A percentile compares a stretch with the other conserved stretches of the same genome.
Evolutionary conservation across 306 rosid species (phyloP).

Genomic region (Urtica urens): DNA sequence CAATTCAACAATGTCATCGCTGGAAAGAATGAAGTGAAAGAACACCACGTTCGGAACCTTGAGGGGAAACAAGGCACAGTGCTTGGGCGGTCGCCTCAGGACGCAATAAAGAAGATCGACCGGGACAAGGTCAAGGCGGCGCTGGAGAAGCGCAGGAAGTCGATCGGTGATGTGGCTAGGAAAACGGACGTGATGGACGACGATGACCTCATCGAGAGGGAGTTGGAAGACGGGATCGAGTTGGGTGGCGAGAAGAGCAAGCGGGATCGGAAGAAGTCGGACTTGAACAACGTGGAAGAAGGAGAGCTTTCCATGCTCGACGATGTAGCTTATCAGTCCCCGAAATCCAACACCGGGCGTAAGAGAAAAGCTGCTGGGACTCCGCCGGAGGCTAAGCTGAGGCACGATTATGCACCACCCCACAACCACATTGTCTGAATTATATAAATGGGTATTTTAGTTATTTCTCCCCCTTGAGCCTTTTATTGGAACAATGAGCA

Average conservation of each 20-base stretch:
- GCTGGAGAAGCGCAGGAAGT: slow-evolving; percentile 83
- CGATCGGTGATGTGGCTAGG: slow-evolving; percentile 47
- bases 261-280: slow-evolving; percentile 66
- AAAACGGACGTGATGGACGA: slow-evolving; percentile 76
- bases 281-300: slow-evolving; percentile 63
- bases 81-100: slow-evolving; percentile 56
- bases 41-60: slow-evolving; percentile 36
- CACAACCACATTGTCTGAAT: slow-evolving; percentile 34
- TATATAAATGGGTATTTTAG: slow-evolving; percentile 5
- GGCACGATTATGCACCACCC: slow-evolving; percentile 38
- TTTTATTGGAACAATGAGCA: slow-evolving; percentile 1
- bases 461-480: background rate
- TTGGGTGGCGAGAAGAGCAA: slow-evolving; percentile 63
- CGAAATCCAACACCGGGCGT: slow-evolving; percentile 48
- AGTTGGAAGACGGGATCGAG: slow-evolving; percentile 92
- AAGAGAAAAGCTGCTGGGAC: slow-evolving; percentile 73
- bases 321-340: slow-evolving; percentile 36
- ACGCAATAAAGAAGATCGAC: slow-evolving; percentile 68
- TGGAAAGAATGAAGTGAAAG: slow-evolving; percentile 51
- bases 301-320: slow-evolving; percentile 59
- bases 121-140: slow-evolving; percentile 88
- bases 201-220: slow-evolving; percentile 93
- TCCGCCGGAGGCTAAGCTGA: slow-evolving; percentile 60
- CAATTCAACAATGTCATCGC: slow-evolving; percentile 36
- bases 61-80: slow-evolving; percentile 40